phyloP scores from a whole-genome alignment of 2,329 filamentous ascomycete species.

The Xylaria sp. region DNA sequence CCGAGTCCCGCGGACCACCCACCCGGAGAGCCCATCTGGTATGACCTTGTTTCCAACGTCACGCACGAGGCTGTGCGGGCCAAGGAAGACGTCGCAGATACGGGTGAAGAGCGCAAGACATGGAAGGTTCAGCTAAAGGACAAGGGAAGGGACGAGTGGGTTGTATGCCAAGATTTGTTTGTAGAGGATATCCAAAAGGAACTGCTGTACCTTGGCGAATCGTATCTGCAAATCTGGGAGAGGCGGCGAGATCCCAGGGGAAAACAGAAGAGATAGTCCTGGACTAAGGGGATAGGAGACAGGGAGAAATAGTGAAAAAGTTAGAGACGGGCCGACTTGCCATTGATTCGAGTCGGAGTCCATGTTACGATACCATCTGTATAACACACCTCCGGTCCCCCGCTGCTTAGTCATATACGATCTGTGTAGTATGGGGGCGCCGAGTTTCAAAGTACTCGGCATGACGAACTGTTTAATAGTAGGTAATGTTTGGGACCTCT shows the following conservation, averaged over 20 bases:
- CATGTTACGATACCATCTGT: constrained; percentile 29
- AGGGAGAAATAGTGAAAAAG: background rate
- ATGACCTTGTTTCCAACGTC: constrained; percentile 96
- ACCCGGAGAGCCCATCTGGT: constrained; percentile 85
- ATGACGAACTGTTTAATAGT: background rate
- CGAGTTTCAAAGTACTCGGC: constrained; percentile 5
- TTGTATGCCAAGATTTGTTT: constrained; percentile 92
- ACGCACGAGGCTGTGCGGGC: constrained; percentile 84
- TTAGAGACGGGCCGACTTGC: background rate
- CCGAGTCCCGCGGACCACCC: constrained; percentile 79
- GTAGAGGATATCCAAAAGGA: constrained; percentile 91
- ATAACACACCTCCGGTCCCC: background rate
- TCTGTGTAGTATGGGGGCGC: background rate
- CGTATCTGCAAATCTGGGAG: constrained; percentile 97
- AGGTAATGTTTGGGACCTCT: background rate
- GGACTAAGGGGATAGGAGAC: background rate
- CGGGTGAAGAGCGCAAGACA: constrained; percentile 85
- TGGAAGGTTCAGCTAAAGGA: constrained; percentile 94
- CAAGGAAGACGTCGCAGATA: constrained; percentile 86
- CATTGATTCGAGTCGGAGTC: constrained; percentile 9
- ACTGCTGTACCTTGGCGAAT: constrained; percentile 90
- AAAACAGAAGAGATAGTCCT: constrained; percentile 52
- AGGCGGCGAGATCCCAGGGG: constrained; percentile 69
- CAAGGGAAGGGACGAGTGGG: constrained; percentile 85
- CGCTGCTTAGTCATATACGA: background rate